Evolutionary conservation across 345 rosid species (phyloP).

Genomic region (Punica granatum): DNA sequence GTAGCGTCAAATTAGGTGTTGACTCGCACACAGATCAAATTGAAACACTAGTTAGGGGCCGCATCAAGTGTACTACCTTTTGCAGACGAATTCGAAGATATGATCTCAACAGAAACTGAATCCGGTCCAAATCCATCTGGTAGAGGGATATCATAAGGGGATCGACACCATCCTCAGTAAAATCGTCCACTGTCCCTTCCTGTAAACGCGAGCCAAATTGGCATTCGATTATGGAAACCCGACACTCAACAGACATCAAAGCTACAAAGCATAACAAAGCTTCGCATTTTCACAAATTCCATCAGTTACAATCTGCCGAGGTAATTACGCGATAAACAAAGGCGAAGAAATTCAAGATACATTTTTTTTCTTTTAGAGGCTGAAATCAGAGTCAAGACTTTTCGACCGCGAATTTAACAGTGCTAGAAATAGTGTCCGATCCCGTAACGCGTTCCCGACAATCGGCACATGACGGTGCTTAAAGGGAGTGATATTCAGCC

Average conservation of each 20-base stretch:
- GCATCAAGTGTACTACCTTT: constrained; percentile 36
- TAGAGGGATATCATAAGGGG: constrained; percentile 72
- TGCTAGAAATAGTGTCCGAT: neutral
- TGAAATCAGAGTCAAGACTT: neutral
- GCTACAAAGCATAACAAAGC: neutral
- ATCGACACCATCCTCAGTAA: constrained; percentile 32
- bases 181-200: constrained; percentile 55
- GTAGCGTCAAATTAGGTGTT: neutral
- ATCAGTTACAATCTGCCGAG: neutral
- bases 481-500: neutral
- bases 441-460: neutral
- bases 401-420: neutral
- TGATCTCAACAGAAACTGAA: constrained; percentile 76
- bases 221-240: neutral
- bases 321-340: neutral
- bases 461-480: neutral
- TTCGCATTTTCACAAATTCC: neutral
- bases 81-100: constrained; percentile 80
- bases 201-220: constrained; percentile 10
- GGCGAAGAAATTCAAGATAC: no score
- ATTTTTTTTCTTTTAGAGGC: neutral
- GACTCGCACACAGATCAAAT: neutral
- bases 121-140: constrained; percentile 80
- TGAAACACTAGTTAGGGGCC: neutral
- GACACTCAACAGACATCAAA: neutral